Conservation (phyloP, 2,329 filamentous ascomycete genomes). For the Aureobasidium lini region DNA sequence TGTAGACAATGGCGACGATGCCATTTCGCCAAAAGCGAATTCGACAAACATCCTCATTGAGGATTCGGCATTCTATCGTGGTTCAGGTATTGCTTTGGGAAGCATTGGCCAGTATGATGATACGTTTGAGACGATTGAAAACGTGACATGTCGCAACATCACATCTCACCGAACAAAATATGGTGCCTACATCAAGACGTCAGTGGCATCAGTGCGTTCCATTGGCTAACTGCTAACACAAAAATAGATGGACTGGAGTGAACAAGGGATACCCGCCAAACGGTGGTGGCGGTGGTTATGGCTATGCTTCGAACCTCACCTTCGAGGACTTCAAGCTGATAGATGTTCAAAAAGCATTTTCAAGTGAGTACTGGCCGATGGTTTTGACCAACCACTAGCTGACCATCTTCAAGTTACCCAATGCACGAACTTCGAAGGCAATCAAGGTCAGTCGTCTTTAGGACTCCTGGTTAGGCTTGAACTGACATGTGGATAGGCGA, state of each 20-base stretch:
- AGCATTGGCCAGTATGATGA: slow-evolving; percentile 50
- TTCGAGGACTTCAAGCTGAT: slow-evolving; percentile 28
- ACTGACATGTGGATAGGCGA: slow-evolving; percentile 12
- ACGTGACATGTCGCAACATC: slow-evolving; percentile 43
- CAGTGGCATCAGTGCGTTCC: slow-evolving; percentile 30
- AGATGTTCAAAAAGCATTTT: slow-evolving; percentile 17
- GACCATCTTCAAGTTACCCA: slow-evolving; percentile 19
- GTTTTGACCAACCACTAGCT: background rate
- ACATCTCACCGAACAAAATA: slow-evolving; percentile 40
- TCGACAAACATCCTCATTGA: slow-evolving; percentile 47
- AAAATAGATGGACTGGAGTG: slow-evolving; percentile 43
- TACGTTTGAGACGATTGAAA: slow-evolving; percentile 43
- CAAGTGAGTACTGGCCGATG: background rate
- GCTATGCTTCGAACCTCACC: slow-evolving; percentile 33
- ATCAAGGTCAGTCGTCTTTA: background rate
- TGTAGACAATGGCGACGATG: slow-evolving; percentile 47
- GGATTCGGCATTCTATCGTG: slow-evolving; percentile 43
- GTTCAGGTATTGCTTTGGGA: slow-evolving; percentile 49
- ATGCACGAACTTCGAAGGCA: slow-evolving; percentile 22
- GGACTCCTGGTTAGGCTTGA: background rate
- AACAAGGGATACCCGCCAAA: slow-evolving; percentile 37
- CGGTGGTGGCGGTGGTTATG: slow-evolving; percentile 50
- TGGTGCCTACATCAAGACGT: slow-evolving; percentile 51
- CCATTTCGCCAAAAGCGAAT: slow-evolving; percentile 49
- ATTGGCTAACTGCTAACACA: slow-evolving; percentile 33